Conservation (phyloP, 2,329 filamentous ascomycete genomes). For the Ciborinia camelliae region DNA sequence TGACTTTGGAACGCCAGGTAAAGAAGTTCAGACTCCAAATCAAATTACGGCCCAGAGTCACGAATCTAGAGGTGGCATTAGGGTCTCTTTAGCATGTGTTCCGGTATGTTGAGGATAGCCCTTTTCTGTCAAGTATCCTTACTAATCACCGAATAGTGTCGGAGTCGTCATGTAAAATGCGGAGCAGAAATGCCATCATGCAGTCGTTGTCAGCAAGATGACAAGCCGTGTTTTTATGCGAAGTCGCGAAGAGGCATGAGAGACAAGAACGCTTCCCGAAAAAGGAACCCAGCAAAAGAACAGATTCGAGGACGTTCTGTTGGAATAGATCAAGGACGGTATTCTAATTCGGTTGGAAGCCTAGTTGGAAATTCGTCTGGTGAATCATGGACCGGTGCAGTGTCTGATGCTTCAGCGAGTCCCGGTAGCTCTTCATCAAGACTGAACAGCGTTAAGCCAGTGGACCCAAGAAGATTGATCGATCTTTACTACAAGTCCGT, state of each 20-base stretch:
- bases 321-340: constrained; percentile 2
- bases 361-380: constrained; percentile 15
- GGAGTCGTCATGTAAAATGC: constrained; percentile 45
- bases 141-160: constrained; percentile 30
- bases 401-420: constrained; percentile 25
- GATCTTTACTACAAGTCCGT: constrained; percentile 32
- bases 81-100: constrained; percentile 44
- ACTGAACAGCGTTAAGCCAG: constrained; percentile 16
- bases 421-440: constrained; percentile 25
- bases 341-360: neutral
- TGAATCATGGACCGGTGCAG: constrained; percentile 22
- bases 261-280: constrained; percentile 28
- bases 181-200: constrained; percentile 45
- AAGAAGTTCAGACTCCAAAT: constrained; percentile 7
- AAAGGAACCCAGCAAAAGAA: constrained; percentile 22
- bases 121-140: neutral
- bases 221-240: constrained; percentile 47
- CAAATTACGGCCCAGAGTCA: constrained; percentile 7
- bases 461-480: constrained; percentile 29
- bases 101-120: constrained; percentile 38
- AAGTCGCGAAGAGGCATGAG: constrained; percentile 46
- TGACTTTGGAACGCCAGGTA: constrained; percentile 25
- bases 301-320: constrained; percentile 17
- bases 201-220: constrained; percentile 42
- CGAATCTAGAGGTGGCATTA: constrained; percentile 37